These are phyloP conservation scores for Phoenix dactylifera DNA, from an alignment of 176 grass and related monocot genomes.

Conservation along the genomic window DNA sequence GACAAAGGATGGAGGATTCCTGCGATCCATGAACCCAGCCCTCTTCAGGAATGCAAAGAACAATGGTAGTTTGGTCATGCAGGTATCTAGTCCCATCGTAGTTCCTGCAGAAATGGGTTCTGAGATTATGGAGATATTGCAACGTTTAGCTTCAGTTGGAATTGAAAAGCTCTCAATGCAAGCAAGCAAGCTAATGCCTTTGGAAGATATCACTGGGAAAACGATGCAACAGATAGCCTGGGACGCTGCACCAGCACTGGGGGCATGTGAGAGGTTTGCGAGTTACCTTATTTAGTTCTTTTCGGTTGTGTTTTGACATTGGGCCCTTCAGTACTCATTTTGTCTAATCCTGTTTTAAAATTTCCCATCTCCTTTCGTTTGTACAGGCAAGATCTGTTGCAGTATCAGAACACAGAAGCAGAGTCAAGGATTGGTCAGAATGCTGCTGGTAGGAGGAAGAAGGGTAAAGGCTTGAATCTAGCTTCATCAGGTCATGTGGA, in stretches of 20 bases:
- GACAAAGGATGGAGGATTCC: slow-evolving; percentile 78
- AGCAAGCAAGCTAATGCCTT: slow-evolving; percentile 90
- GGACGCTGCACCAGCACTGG: slow-evolving; percentile 51
- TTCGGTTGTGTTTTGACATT: background rate
- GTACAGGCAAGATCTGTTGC: slow-evolving; percentile 45
- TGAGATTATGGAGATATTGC: slow-evolving; percentile 92
- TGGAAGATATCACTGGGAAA: slow-evolving; percentile 96
- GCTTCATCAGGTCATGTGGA: slow-evolving; percentile 30
- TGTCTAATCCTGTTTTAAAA: slow-evolving; percentile 12
- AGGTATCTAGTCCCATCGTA: slow-evolving; percentile 81
- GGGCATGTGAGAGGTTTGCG: slow-evolving; percentile 46
- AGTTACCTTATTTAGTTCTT: slow-evolving; percentile 5
- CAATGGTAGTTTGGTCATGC: slow-evolving; percentile 83
- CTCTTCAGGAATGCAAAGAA: slow-evolving; percentile 81
- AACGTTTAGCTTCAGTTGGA: slow-evolving; percentile 71
- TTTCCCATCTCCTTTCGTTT: background rate
- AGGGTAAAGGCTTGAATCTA: slow-evolving; percentile 33
- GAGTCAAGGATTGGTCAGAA: slow-evolving; percentile 18
- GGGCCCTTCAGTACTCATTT: slow-evolving; percentile 8
- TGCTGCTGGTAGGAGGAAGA: slow-evolving; percentile 37
- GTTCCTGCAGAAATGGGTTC: slow-evolving; percentile 96
- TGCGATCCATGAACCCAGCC: slow-evolving; percentile 69
- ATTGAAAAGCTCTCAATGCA: slow-evolving; percentile 87
- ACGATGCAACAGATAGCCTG: slow-evolving; percentile 79
- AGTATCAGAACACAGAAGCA: slow-evolving; percentile 29